A percentile compares a stretch with the other conserved stretches of the same genome.
phyloP scores from a whole-genome alignment of 1,284 basidiomycete species.

The Pseudozyma sp. region DNA sequence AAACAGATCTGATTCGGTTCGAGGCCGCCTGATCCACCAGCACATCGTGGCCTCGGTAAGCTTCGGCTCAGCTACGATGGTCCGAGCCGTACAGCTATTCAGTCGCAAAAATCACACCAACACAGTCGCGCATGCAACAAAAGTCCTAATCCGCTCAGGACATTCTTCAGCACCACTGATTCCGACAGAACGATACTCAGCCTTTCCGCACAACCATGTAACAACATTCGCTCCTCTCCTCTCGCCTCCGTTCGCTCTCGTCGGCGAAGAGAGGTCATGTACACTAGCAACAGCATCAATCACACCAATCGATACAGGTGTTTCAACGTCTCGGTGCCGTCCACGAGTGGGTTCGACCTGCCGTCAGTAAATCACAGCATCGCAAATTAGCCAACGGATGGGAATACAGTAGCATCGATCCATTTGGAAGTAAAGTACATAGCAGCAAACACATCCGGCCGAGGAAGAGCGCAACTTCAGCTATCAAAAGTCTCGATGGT shows the following conservation, averaged over 20 bases:
- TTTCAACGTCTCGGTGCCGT: too few relatives aligned
- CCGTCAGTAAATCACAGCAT: background rate
- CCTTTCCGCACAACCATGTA: background rate
- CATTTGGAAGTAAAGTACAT: constrained; percentile 1
- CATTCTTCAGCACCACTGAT: background rate
- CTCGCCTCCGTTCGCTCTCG: background rate
- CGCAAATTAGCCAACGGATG: too few relatives aligned
- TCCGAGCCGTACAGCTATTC: background rate
- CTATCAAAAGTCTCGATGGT: constrained; percentile 53
- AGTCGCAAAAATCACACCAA: background rate
- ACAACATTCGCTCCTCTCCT: background rate
- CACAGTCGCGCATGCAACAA: background rate
- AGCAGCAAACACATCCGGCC: background rate
- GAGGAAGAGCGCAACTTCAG: constrained; percentile 3
- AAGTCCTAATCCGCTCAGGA: background rate
- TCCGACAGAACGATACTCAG: background rate
- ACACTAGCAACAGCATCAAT: constrained; percentile 9
- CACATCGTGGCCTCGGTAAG: background rate
- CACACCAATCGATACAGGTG: background rate
- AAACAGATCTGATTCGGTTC: constrained; percentile 51
- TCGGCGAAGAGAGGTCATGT: constrained; percentile 2
- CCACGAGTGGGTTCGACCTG: too few relatives aligned
- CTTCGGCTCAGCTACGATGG: too few relatives aligned
- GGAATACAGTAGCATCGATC: too few relatives aligned
- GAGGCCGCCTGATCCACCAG: background rate